Evolutionary conservation across 2,329 filamentous ascomycete genomes (phyloP), one percentile per base, ranked within the genome.

Genomic region (Botrytis galanthina): DNA sequence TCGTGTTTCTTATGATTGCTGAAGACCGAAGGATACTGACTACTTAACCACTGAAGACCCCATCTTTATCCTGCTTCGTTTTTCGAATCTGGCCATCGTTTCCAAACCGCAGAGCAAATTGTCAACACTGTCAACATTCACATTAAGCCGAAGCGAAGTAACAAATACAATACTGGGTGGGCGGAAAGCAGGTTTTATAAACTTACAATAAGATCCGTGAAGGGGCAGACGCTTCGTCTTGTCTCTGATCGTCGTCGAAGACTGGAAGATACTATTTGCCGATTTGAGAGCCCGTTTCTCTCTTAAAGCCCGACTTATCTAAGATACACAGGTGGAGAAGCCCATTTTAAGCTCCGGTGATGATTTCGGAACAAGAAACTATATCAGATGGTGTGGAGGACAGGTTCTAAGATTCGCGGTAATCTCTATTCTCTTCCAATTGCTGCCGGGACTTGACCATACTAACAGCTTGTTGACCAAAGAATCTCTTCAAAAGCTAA

Each of bases 361-460:
- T 14, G 14, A 14, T 4, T n/a, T 26, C 26, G 12, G 2, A n/a
- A 51, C 26, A 14, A 14, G 0, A 14, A n/a, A 3, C 4, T 4
- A 51, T n/a, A 7, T 51, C 48, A 14, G 26, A 14, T 51, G 26
- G 22, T 2, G 48, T 26, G 48, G 1, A 51, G 4, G 48, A 1
- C 0, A n/a, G 4, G 26, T 51, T n/a, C 14, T n/a, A 51, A 1
- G 14, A n/a, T 2, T 51, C 48, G 20, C 26, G 48, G 48, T 51
- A 51, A 51, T 26, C 26, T n/a, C 26, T 51, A 3, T 51, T 51
- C 2, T 16, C 22, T 51, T 51, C 26, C 48, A 14, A n/a, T 2
- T 51, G 48, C 48, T 51, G 12, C 6, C 4, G 4, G 26, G 12
- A 51, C 48, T n/a, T n/a, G 48, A 14, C 4, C 12, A 54, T 51